Evolutionary conservation across 2,329 filamentous ascomycete species (phyloP), one percentile per base, ranked within the genome.

Genomic region (Clonostachys rosea): DNA sequence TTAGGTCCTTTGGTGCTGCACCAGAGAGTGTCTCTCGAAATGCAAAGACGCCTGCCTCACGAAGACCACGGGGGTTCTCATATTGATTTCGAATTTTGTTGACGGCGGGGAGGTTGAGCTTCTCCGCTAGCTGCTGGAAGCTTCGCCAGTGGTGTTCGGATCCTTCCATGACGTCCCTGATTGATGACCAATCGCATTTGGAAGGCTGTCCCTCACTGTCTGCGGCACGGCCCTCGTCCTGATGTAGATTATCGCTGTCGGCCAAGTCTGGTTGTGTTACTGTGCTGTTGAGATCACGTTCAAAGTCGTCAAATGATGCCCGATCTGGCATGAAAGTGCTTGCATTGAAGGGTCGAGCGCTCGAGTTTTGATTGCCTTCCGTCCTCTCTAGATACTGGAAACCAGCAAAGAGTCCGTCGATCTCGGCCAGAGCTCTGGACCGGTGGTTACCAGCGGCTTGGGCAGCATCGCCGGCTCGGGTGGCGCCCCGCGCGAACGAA

Each of bases 21-120:
- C 49, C 54, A 0, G 50, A 50, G 7, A 59, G 2, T 3, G 47
- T 54, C 16, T 52, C 49, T 5, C 55, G 55, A 0, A 57, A 54
- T 2, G 56, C 51, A 5, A 54, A 49, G 0, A 51, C 52, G 0
- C 55, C 56, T 0, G 54, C 41, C 3, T 52, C 44, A 1, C 51
- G 50, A 2, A 56, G 44, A 1, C 52, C 52, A 12, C 34, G 49
- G 2, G 54, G 40, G 8, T 52, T 43, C 1, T 39, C 9, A 4
- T 55, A 58, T 0, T 35, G 13, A 3, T 34, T 6, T 1, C 47
- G 44, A 1, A 57, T 49, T 1, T 36, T 34, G 7, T 53, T 47
- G 30, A 57, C 36, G 5, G 24, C n/a, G 0, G 42, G 34, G 33
- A 5, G 36, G 12, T 52, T 12, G 4, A 51, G 20, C 6, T 16